phyloP scores from a whole-genome alignment of 1,284 basidiomycete genomes.

The Vanrija sp. region DNA sequence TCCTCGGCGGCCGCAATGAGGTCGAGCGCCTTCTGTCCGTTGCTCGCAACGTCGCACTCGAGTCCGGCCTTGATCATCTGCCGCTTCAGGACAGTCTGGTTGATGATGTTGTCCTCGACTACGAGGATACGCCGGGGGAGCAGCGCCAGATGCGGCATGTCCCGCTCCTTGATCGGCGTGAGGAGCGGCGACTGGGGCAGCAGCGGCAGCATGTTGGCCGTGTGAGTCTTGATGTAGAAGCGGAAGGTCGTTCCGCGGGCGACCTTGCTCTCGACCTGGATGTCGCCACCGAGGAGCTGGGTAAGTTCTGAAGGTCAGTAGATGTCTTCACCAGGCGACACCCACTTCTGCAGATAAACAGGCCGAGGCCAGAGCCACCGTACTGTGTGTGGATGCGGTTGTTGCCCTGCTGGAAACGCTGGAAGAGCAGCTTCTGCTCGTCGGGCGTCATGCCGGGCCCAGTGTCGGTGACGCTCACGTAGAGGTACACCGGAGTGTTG shows the following conservation, averaged over 20 bases:
- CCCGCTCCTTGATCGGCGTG: too few relatives aligned
- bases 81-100: conserved; percentile 42
- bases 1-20: conserved; percentile 2
- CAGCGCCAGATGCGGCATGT: too few relatives aligned
- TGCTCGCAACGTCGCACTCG: conserved; percentile 33
- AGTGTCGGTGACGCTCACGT: conserved; percentile 27
- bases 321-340: conserved; percentile 1
- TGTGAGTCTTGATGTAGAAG: conserved; percentile 30
- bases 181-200: too few relatives aligned
- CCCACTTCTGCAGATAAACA: conserved; percentile 34
- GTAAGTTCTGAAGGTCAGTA: conserved; percentile 15
- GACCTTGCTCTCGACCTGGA: conserved; percentile 25
- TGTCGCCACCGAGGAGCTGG: conserved; percentile 32
- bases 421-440: conserved; percentile 27
- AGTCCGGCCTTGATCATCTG: conserved; percentile 41
- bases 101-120: conserved; percentile 47
- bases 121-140: conserved; percentile 15
- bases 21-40: conserved; percentile 44
- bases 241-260: conserved; percentile 48
- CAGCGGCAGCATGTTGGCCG: not conserved
- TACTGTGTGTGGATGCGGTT: conserved; percentile 30
- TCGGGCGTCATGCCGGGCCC: conserved; percentile 30
- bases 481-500: conserved; percentile 20
- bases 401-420: conserved; percentile 26
- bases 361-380: conserved; percentile 36